Evolutionary conservation across 169 alveolate species (phyloP), one percentile per base, ranked within the genome.

Genomic region (Toxoplasma gondii): DNA sequence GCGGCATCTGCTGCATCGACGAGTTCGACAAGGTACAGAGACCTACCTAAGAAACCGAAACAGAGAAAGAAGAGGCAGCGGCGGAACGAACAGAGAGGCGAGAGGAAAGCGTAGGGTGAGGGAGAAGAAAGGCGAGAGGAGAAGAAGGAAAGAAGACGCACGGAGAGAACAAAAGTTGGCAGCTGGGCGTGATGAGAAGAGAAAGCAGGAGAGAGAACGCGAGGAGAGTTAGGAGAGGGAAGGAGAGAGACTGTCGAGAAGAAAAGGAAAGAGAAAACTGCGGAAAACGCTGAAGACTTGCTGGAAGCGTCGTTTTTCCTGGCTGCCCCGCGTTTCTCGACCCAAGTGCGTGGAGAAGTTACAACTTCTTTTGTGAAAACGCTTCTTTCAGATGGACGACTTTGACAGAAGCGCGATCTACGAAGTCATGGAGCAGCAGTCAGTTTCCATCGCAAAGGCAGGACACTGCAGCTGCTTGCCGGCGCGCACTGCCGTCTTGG

Each of bases 21-120:
- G 99, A 99, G 96, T 99, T 99, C 96, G 99, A 99, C 96, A 99
- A 99, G 97, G 99, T 99, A n/a, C n/a, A n/a, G n/a, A n/a, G 99
- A 96, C 99, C 88, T 97, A 99, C 41, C 99, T 98, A 94, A 99
- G 39, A 38, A 91, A 99, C 0, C n/a, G n/a, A 99, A 99, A 39
- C 64, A 9, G 94, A 69, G 41, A 31, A 54, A 31, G 44, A 43
- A 94, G 98, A 64, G 95, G 97, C 44, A 16, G 99, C 98, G 2
- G 96, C 98, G 86, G 98, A 98, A 94, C 99, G 98, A 95, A 98
- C 98, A 31, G 93, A 96, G 49, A 98, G 99, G 7, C 95, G 95
- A 43, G 98, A 96, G 88, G 95, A 81, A 41, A 81, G 88, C 31
- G 88, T 19, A 16, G 24, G 24, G 49, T 24, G 49, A 81, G 49